Conservation (phyloP, 1,139 yeast species). For the Sugiyamaella xylanicola region DNA sequence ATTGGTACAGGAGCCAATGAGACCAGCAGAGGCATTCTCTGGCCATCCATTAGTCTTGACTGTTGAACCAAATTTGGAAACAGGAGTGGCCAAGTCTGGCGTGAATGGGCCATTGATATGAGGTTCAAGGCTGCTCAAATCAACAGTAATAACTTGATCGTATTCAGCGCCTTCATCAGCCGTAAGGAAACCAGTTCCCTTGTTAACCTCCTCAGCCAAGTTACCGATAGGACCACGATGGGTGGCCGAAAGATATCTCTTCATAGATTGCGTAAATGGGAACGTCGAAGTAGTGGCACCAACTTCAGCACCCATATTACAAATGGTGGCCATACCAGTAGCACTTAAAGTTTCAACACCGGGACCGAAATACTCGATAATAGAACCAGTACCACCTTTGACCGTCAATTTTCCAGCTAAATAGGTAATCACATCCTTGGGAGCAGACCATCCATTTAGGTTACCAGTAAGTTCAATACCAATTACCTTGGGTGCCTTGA, state of each 20-base stretch:
- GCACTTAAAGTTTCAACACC: conserved; percentile 86
- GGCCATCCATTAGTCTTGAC: conserved; percentile 94
- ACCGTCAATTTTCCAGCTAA: conserved; percentile 90
- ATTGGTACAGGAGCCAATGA: conserved; percentile 97
- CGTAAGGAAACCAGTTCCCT: conserved; percentile 62
- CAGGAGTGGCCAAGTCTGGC: conserved; percentile 97
- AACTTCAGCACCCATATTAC: conserved; percentile 99
- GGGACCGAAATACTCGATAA: conserved; percentile 93
- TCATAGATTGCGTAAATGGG: conserved; percentile 92
- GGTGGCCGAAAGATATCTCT: conserved; percentile 77
- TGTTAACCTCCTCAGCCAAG: conserved; percentile 64
- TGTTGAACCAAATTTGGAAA: conserved; percentile 87
- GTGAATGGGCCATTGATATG: conserved; percentile 99
- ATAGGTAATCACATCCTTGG: conserved; percentile 91
- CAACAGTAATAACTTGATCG: conserved; percentile 93
- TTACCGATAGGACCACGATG: conserved; percentile 79
- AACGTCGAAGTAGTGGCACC: conserved; percentile 97
- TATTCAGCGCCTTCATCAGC: conserved; percentile 96
- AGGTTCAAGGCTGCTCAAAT: conserved; percentile 94
- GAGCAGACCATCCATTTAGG: conserved; percentile 89
- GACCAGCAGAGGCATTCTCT: conserved; percentile 80
- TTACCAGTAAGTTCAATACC: conserved; percentile 91
- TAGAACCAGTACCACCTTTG: conserved; percentile 96
- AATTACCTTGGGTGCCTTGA: conserved; percentile 89
- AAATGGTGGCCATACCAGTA: conserved; percentile 99